These are phyloP conservation scores for Suillus alpinus DNA, from an alignment of 768 basidiomycete genomes.

Conservation along the genomic window DNA sequence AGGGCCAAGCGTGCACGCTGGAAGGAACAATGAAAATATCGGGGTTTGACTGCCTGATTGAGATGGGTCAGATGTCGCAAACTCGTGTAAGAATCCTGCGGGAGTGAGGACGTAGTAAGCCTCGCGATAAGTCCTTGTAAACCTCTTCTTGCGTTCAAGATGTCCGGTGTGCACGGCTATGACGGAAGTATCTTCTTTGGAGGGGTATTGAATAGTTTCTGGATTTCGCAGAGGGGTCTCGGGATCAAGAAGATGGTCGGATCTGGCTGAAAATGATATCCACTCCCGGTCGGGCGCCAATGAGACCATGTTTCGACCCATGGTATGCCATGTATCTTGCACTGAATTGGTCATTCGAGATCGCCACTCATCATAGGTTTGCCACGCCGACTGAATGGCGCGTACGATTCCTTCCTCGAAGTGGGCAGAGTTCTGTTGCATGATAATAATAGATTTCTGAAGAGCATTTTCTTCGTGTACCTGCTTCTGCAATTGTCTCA, in stretches of 20 bases:
- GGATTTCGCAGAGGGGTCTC: constrained; percentile 91
- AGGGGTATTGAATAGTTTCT: constrained; percentile 76
- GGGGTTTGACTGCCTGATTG: constrained; percentile 52
- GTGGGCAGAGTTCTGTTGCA: constrained; percentile 95
- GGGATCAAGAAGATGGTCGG: constrained; percentile 93
- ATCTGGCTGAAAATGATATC: constrained; percentile 91
- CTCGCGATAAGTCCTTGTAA: constrained; percentile 83
- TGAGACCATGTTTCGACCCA: constrained; percentile 73
- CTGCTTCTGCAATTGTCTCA: constrained; percentile 83
- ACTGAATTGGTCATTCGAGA: constrained; percentile 72
- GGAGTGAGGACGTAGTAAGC: constrained; percentile 91
- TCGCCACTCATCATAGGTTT: constrained; percentile 93
- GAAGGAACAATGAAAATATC: constrained; percentile 85
- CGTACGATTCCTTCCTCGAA: constrained; percentile 97
- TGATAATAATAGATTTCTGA: constrained; percentile 96
- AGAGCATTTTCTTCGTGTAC: constrained; percentile 97
- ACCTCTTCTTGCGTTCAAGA: constrained; percentile 94
- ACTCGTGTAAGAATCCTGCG: constrained; percentile 96
- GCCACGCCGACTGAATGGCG: constrained; percentile 94
- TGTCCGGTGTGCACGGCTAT: constrained; percentile 84
- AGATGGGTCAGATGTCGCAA: constrained; percentile 70
- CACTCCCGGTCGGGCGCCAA: constrained; percentile 89
- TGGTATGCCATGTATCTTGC: constrained; percentile 69
- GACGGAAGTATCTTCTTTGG: constrained; percentile 86
- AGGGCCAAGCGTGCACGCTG: constrained; percentile 93